Evolutionary conservation across 768 basidiomycete genomes (phyloP).

Genomic region (Lactarius tabidus): DNA sequence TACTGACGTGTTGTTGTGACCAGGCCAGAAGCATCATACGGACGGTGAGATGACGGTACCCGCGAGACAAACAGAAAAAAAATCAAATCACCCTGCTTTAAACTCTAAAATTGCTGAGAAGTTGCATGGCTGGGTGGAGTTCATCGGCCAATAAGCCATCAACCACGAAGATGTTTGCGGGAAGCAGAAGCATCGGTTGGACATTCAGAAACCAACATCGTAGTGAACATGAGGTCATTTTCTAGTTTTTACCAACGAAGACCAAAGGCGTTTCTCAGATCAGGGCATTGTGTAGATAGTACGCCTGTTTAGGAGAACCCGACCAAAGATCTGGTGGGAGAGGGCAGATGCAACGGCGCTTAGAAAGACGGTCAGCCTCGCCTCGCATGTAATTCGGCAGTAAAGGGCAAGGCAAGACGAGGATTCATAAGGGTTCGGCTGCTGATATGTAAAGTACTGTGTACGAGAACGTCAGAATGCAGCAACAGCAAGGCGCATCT

Average conservation of each 20-base stretch:
- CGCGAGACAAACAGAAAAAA: not conserved
- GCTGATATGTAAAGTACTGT: constrained; percentile 59
- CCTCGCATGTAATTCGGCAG: not conserved
- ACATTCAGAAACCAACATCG: not conserved
- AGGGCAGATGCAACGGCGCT: not conserved
- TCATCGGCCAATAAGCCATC: not conserved
- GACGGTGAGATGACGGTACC: not conserved
- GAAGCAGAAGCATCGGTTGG: not conserved
- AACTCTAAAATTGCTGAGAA: not conserved
- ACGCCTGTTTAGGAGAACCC: not conserved
- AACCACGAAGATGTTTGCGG: not conserved
- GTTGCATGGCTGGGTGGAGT: not conserved
- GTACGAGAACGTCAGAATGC: not conserved
- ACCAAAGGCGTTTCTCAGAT: not conserved
- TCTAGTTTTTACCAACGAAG: not conserved
- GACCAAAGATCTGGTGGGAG: not conserved
- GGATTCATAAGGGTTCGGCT: constrained; percentile 13
- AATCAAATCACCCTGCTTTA: not conserved
- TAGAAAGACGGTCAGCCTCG: not conserved
- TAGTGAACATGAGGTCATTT: not conserved
- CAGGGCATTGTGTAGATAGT: not conserved
- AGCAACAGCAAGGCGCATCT: not conserved
- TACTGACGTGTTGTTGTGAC: not conserved
- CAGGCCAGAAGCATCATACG: not conserved
- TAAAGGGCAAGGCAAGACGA: not conserved